Percentiles rank a stretch among this genome's conserved stretches.
These are phyloP conservation scores for Boletellus emodensis DNA, from an alignment of 768 basidiomycete species.

Conservation along the genomic window DNA sequence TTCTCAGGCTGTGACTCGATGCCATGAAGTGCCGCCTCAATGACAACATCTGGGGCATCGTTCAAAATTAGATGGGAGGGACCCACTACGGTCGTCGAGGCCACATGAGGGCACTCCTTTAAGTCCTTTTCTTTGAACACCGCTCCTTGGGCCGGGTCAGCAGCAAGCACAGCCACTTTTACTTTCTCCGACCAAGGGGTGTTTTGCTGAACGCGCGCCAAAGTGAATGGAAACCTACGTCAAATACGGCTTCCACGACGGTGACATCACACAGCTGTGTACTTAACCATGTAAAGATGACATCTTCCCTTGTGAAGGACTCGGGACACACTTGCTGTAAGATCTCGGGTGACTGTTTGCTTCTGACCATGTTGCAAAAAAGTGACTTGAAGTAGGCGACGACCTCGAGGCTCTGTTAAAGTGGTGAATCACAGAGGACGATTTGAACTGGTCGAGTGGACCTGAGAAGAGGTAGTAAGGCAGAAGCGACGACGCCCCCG, in stretches of 20 bases:
- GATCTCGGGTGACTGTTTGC: neutral
- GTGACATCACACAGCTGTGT: constrained; percentile 5
- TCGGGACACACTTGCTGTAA: neutral
- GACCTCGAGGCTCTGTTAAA: neutral
- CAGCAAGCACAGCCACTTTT: constrained; percentile 1
- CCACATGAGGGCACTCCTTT: neutral
- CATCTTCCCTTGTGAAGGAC: constrained; percentile 6
- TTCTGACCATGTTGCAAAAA: neutral
- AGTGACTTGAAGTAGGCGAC: neutral
- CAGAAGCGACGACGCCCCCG: constrained; percentile 14
- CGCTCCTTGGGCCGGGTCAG: neutral
- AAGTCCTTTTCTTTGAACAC: neutral
- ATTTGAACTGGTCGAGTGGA: constrained; percentile 4
- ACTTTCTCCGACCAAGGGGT: constrained; percentile 13
- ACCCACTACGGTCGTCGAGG: neutral
- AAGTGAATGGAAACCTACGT: constrained; percentile 4
- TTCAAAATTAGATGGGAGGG: constrained; percentile 14
- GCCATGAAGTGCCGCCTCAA: constrained; percentile 2
- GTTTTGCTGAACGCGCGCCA: constrained; percentile 15
- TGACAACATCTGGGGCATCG: constrained; percentile 13
- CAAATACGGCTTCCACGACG: constrained; percentile 5
- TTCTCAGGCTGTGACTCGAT: too few relatives aligned
- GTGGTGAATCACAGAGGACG: constrained; percentile 20
- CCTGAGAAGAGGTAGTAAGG: constrained; percentile 9
- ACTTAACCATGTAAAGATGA: neutral